phyloP scores from a whole-genome alignment of 2,329 filamentous ascomycete genomes.

The Fusarium avenaceum region DNA sequence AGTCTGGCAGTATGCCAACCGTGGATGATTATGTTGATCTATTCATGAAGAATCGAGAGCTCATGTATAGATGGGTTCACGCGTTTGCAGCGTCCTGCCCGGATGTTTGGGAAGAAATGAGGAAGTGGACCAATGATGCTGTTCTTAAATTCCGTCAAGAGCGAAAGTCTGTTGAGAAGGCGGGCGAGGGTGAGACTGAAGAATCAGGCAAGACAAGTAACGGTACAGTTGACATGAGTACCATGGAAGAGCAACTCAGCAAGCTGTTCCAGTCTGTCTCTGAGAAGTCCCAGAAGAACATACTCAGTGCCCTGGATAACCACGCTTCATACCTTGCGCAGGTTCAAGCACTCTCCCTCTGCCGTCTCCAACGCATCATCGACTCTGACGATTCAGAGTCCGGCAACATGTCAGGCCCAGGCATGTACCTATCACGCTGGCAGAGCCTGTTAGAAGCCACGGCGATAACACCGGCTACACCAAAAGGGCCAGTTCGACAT shows the following conservation, averaged over 20 bases:
- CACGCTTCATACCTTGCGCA: constrained; percentile 72
- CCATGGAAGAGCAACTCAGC: constrained; percentile 58
- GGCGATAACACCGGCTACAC: constrained; percentile 71
- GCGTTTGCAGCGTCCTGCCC: constrained; percentile 77
- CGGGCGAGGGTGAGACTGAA: not conserved
- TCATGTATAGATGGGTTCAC: constrained; percentile 78
- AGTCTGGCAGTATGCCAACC: constrained; percentile 60
- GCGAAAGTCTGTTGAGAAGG: constrained; percentile 7
- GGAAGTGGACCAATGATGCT: constrained; percentile 70
- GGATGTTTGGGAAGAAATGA: constrained; percentile 72
- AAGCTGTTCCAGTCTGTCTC: constrained; percentile 63
- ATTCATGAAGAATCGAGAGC: constrained; percentile 72
- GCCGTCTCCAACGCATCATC: constrained; percentile 70
- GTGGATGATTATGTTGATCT: constrained; percentile 80
- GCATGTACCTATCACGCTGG: constrained; percentile 80
- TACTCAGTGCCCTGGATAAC: constrained; percentile 68
- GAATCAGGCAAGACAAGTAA: constrained; percentile 17
- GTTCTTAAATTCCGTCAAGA: constrained; percentile 67
- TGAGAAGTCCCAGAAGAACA: constrained; percentile 56
- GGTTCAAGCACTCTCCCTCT: constrained; percentile 66
- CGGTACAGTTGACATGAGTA: constrained; percentile 40
- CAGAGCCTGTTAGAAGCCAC: constrained; percentile 79
- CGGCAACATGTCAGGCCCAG: constrained; percentile 70
- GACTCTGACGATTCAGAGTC: constrained; percentile 50
- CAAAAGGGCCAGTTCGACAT: constrained; percentile 64